Evolutionary conservation across 306 rosid species (phyloP), one percentile per base, ranked within the genome.

Genomic region (Acmispon strigosus): DNA sequence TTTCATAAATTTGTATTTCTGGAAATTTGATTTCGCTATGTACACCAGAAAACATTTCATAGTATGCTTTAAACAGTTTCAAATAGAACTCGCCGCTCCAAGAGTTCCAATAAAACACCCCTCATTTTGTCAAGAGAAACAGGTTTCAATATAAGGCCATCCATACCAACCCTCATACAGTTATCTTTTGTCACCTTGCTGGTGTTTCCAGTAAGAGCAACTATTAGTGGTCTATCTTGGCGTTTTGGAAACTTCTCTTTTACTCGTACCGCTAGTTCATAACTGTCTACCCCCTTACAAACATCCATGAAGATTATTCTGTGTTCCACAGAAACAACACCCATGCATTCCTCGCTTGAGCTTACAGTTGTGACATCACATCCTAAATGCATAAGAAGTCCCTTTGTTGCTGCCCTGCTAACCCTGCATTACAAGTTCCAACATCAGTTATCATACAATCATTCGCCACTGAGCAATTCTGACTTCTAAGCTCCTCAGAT

Each of bases 111-210:
- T 48, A 93, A 80, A 70, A 84, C 86, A 58, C 81, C 78, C 77
- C 92, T 83, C 98, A 93, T 90, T 76, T 90, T 93, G 74, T 93
- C 98, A 59, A 93, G 88, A 10, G 97, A 88, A 70, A 93, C 85
- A 20, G 97, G 97, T 78, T 93, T 93, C 45, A 83, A 82, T 71
- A 93, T 58, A 49, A 93, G 82, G 63, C 98, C 97, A 60, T 88
- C 81, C 83, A 93, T 83, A 64, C 97, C 98, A 49, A 84, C 90
- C 77, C 96, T 86, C 68, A 76, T 70, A 84, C 98, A 93, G 76
- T 83, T 90, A 74, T 90, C 97, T 74, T 84, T 93, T 2, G 90
- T 83, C 29, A 66, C 72, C 83, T 80, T 90, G 82, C 86, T 90
- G 59, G 91, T 84, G 80, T 81, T 84, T 48, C 94, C 97, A 0